Base-by-base conservation (phyloP, 1,284 basidiomycete genomes). In the Phaffia rhodozyma region DNA sequence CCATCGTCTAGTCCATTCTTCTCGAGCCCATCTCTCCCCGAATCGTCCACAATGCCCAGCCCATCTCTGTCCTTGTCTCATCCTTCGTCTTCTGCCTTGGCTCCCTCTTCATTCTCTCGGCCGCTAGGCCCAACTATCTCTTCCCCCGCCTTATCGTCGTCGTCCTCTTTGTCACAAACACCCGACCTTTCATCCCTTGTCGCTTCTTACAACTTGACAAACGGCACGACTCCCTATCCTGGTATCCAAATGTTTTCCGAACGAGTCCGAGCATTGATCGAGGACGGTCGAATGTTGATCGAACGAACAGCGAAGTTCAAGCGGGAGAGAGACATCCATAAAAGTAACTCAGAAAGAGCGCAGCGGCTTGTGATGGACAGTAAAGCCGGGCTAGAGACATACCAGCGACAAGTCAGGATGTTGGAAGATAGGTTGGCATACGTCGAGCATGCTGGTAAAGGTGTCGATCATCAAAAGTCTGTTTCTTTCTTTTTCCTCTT, bases 351-450 rank as follows among this genome's bases (percentile, higher is more conserved):
- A 23, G 86, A 88, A 69, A 81, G 88, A 58, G 90, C 90, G 16
- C 87, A 91, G 78, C 89, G 89, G 74, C 80, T 94, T 29, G 89
- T 89, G 1, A 83, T 86, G 72, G 89, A 91, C 65, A 86, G 86
- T 55, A 84, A 83, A 66, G 72, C 73, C 20, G 86, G 84, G 25
- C 76, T 94, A 50, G 87, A 89, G 78, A 91, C 86, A 34, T 93
- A 93, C 73, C 87, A 91, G 77, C 85, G 72, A 56, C 89, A 92
- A 72, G 86, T 91, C 3, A 81, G 81, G 69, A 81, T 80, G 53
- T 78, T 92, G 61, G 89, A 92, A 71, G 86, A 89, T 66, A 80
- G 86, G 64, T 72, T 86, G 61, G 78, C 79, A 48, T 76, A 78
- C 0, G 58, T 60, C 30, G 60, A 61, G 2, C 50, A 51, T 11